A percentile compares a stretch with the other conserved stretches of the same genome.
These are phyloP conservation scores for Sanghuangporus weigelae DNA, from an alignment of 1,284 basidiomycete species.

Conservation along the genomic window DNA sequence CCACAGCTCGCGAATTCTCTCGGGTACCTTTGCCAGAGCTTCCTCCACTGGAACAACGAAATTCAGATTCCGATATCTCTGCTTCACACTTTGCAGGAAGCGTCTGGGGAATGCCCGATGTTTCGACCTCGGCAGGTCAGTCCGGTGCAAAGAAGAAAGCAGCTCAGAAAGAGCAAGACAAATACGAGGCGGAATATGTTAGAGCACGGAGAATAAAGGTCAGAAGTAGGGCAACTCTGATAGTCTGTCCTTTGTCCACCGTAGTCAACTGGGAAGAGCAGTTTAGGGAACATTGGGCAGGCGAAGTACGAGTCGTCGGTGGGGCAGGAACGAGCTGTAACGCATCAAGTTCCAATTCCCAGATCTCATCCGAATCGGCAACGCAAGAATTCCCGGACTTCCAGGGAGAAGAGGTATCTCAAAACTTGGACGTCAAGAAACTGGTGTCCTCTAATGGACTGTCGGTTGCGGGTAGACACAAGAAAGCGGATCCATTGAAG, in stretches of 20 bases:
- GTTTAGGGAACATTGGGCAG: conserved; percentile 92
- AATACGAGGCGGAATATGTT: conserved; percentile 59
- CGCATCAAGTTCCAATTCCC: conserved; percentile 19
- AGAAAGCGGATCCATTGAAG: conserved; percentile 54
- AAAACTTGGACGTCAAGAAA: not conserved
- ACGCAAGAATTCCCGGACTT: not conserved
- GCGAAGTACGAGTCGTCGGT: conserved; percentile 77
- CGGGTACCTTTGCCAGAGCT: conserved; percentile 43
- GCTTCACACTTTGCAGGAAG: conserved; percentile 68
- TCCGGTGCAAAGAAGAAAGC: conserved; percentile 59
- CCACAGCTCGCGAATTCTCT: conserved; percentile 68
- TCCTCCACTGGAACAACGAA: conserved; percentile 35
- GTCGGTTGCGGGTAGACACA: conserved; percentile 25
- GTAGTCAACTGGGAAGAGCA: conserved; percentile 99
- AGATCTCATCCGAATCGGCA: not conserved
- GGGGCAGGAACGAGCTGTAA: conserved; percentile 45
- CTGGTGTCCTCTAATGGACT: not conserved
- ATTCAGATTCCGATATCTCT: conserved; percentile 37
- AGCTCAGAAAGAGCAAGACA: conserved; percentile 57
- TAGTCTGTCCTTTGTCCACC: conserved; percentile 94
- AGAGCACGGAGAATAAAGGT: conserved; percentile 70
- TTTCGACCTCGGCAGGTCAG: conserved; percentile 23
- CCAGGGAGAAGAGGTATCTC: not conserved
- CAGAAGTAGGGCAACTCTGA: conserved; percentile 87
- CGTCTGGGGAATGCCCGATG: conserved; percentile 79